These are phyloP conservation scores for Panaeolus cyanescens DNA, from an alignment of 768 basidiomycete species.

Conservation along the genomic window DNA sequence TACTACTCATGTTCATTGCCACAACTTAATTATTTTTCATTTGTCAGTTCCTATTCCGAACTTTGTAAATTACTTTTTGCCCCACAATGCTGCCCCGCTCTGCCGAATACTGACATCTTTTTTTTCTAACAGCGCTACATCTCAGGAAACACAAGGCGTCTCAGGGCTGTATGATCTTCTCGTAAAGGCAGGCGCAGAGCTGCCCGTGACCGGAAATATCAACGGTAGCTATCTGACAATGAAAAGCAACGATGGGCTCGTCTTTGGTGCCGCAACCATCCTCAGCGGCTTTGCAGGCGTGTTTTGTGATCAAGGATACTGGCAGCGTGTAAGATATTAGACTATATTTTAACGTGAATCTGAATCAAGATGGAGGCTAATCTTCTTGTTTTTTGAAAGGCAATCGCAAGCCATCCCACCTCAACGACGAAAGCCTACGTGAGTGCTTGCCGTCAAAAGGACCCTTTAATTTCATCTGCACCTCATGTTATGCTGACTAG, in stretches of 20 bases:
- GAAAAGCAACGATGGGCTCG: constrained; percentile 49
- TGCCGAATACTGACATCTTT: neutral
- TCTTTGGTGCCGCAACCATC: constrained; percentile 41
- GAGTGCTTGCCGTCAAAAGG: constrained; percentile 14
- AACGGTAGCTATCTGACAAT: constrained; percentile 58
- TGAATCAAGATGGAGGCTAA: neutral
- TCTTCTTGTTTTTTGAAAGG: constrained; percentile 24
- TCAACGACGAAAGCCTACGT: constrained; percentile 56
- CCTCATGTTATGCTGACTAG: neutral
- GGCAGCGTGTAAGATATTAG: constrained; percentile 52
- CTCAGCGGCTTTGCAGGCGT: constrained; percentile 47
- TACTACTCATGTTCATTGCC: constrained; percentile 5
- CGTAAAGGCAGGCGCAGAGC: constrained; percentile 41
- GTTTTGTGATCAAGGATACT: constrained; percentile 57
- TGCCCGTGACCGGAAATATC: constrained; percentile 50
- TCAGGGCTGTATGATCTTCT: constrained; percentile 48
- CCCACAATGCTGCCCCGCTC: neutral
- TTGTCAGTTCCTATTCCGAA: constrained; percentile 28
- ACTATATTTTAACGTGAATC: no score
- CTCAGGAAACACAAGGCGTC: constrained; percentile 38
- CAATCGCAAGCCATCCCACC: constrained; percentile 51
- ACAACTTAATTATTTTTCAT: neutral
- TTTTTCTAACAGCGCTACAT: constrained; percentile 29
- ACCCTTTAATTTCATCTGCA: neutral
- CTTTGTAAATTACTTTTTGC: constrained; percentile 24